A percentile compares a stretch with the other conserved stretches of the same genome.
Conservation (phyloP, 116 monocot genomes). For the Papilionanthe hybrid region DNA sequence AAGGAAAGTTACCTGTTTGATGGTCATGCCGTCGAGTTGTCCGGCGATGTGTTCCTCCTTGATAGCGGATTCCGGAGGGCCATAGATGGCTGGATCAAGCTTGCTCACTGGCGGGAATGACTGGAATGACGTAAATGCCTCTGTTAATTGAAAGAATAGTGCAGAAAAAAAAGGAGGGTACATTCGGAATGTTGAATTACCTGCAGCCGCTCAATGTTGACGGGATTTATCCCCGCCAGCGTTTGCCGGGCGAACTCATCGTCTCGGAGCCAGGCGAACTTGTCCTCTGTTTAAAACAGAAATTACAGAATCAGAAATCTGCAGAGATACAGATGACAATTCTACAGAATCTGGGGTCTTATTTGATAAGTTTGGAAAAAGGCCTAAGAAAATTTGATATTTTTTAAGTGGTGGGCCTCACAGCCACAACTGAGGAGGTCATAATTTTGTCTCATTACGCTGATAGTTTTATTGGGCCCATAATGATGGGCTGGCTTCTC, state of each 20-base stretch:
- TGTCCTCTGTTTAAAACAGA: conserved; percentile 54
- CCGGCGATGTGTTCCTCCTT: conserved; percentile 64
- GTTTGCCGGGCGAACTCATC: conserved; percentile 82
- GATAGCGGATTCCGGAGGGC: conserved; percentile 74
- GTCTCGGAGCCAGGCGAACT: conserved; percentile 77
- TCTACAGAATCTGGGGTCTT: too few species aligned
- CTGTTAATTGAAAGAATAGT: not conserved
- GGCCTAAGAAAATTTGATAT: too few species aligned
- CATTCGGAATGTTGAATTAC: not conserved
- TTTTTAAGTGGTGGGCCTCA: too few species aligned
- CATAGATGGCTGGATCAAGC: conserved; percentile 65
- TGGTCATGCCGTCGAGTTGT: conserved; percentile 63
- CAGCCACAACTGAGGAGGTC: not conserved
- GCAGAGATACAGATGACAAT: too few species aligned
- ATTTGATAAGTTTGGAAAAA: too few species aligned
- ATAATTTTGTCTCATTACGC: not conserved
- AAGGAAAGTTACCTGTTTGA: conserved; percentile 44
- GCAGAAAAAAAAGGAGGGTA: not conserved
- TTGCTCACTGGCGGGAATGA: conserved; percentile 76
- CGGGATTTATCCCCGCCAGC: conserved; percentile 83
- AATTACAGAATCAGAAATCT: not conserved
- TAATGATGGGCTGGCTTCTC: not conserved
- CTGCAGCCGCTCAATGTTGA: conserved; percentile 62
- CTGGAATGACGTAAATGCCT: conserved; percentile 24
- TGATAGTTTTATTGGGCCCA: not conserved